Conservation (phyloP, 1,284 basidiomycete species). For the Fomitopsis pinicola region DNA sequence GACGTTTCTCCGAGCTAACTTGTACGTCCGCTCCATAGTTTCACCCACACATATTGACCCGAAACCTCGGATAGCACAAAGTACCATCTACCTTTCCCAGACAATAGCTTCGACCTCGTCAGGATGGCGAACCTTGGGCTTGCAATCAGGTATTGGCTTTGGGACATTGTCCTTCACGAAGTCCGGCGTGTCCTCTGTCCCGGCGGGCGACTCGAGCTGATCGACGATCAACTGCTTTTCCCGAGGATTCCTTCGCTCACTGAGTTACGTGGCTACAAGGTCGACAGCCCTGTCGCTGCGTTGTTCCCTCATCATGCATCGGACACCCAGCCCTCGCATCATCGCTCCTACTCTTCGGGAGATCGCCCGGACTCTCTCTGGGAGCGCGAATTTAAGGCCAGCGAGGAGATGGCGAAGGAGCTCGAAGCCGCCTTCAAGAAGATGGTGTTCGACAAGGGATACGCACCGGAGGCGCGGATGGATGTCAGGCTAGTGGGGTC, state of each 20-base stretch:
- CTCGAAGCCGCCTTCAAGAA: slow-evolving; percentile 49
- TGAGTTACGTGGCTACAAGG: neutral
- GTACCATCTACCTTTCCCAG: slow-evolving; percentile 52
- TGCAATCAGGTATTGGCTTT: slow-evolving; percentile 52
- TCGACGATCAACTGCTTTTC: slow-evolving; percentile 67
- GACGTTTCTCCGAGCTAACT: slow-evolving; percentile 56
- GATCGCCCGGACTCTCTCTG: neutral
- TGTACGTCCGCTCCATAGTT: slow-evolving; percentile 41
- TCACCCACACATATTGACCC: slow-evolving; percentile 7
- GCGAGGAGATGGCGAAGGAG: slow-evolving; percentile 30
- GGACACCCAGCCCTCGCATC: neutral
- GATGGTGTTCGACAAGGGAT: slow-evolving; percentile 48
- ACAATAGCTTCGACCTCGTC: slow-evolving; percentile 62
- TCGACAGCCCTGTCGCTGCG: neutral
- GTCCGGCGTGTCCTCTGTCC: slow-evolving; percentile 55
- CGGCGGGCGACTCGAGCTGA: slow-evolving; percentile 61
- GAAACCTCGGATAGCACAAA: slow-evolving; percentile 40
- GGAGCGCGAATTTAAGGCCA: slow-evolving; percentile 30
- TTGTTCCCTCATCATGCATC: neutral
- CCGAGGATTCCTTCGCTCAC: slow-evolving; percentile 32
- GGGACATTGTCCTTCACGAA: slow-evolving; percentile 56
- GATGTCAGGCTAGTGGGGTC: slow-evolving; percentile 38
- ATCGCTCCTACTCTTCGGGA: neutral
- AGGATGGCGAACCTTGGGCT: slow-evolving; percentile 64
- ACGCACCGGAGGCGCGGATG: slow-evolving; percentile 39